Evolutionary conservation across 768 basidiomycete genomes (phyloP).

Genomic region (Boletus coccyginus): DNA sequence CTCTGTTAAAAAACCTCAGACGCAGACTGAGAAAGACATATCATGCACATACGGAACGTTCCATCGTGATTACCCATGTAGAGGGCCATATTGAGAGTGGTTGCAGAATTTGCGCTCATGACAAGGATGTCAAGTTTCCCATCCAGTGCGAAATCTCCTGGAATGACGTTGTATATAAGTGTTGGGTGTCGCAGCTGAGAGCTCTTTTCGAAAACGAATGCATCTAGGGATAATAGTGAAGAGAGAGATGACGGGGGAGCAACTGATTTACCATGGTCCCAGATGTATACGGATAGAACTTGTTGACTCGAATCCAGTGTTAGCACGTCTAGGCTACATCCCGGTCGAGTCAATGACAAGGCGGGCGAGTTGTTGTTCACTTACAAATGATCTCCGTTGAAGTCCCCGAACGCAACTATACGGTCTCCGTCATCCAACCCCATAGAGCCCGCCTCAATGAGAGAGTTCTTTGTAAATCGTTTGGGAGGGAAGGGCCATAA

Average conservation of each 20-base stretch:
- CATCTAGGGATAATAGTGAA: slow-evolving; percentile 39
- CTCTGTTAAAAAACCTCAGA: slow-evolving; percentile 2
- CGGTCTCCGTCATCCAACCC: slow-evolving; percentile 72
- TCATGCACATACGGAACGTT: slow-evolving; percentile 57
- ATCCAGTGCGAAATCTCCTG: slow-evolving; percentile 91
- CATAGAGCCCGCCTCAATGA: slow-evolving; percentile 76
- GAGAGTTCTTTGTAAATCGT: slow-evolving; percentile 76
- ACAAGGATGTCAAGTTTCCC: slow-evolving; percentile 89
- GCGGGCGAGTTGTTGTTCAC: slow-evolving; percentile 25
- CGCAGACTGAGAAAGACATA: not conserved
- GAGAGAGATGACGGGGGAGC: not conserved
- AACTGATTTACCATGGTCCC: slow-evolving; percentile 71
- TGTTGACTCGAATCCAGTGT: slow-evolving; percentile 74
- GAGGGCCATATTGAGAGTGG: slow-evolving; percentile 62
- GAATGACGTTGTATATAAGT: slow-evolving; percentile 77
- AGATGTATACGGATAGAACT: slow-evolving; percentile 72
- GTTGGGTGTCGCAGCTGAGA: slow-evolving; percentile 52
- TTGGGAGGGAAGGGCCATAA: slow-evolving; percentile 90
- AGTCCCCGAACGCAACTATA: slow-evolving; percentile 90
- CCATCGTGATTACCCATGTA: slow-evolving; percentile 63
- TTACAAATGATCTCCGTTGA: slow-evolving; percentile 94
- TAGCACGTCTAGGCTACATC: slow-evolving; percentile 72
- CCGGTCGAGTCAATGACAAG: not conserved
- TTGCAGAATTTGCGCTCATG: slow-evolving; percentile 62
- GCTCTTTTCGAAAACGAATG: slow-evolving; percentile 53